These are phyloP conservation scores for Sporothrix dimorphospora DNA, from an alignment of 2,329 filamentous ascomycete genomes.

Conservation along the genomic window DNA sequence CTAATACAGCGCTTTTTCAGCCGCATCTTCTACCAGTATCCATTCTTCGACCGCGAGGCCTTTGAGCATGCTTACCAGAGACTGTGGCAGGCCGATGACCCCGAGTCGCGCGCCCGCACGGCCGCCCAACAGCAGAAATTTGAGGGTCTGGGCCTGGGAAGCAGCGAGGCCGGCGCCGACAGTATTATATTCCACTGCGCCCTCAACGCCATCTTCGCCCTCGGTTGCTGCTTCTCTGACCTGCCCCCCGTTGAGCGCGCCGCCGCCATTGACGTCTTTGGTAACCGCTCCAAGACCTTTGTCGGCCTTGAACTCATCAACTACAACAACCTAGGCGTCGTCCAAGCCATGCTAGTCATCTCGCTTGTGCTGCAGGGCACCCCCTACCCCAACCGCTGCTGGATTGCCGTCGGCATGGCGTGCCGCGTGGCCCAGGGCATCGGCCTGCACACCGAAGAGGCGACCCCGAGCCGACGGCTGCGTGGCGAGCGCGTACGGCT, in stretches of 20 bases:
- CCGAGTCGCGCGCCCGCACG: background rate
- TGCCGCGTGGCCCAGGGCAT: conserved; percentile 47
- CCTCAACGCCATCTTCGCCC: conserved; percentile 49
- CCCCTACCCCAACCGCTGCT: conserved; percentile 46
- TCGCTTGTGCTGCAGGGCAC: conserved; percentile 47
- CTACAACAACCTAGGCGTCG: conserved; percentile 42
- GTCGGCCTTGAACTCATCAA: conserved; percentile 46
- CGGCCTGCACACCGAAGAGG: conserved; percentile 44
- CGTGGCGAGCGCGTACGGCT: conserved; percentile 18
- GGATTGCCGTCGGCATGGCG: conserved; percentile 49
- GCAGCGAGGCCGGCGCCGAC: conserved; percentile 34
- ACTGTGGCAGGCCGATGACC: conserved; percentile 24
- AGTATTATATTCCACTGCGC: conserved; percentile 48
- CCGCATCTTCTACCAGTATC: conserved; percentile 48
- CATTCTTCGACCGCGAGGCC: conserved; percentile 47
- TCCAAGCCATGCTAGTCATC: conserved; percentile 42
- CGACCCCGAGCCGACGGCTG: conserved; percentile 20
- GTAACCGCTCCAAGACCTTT: conserved; percentile 42
- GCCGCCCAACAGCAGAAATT: conserved; percentile 6
- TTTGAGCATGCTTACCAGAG: conserved; percentile 40
- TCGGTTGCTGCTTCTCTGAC: conserved; percentile 38
- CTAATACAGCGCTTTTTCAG: conserved; percentile 46
- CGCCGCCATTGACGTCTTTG: conserved; percentile 41
- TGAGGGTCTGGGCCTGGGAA: conserved; percentile 28
- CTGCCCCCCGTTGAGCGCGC: conserved; percentile 35